Evolutionary conservation across 2,329 filamentous ascomycete genomes (phyloP).

Genomic region (Cadophora sp.): DNA sequence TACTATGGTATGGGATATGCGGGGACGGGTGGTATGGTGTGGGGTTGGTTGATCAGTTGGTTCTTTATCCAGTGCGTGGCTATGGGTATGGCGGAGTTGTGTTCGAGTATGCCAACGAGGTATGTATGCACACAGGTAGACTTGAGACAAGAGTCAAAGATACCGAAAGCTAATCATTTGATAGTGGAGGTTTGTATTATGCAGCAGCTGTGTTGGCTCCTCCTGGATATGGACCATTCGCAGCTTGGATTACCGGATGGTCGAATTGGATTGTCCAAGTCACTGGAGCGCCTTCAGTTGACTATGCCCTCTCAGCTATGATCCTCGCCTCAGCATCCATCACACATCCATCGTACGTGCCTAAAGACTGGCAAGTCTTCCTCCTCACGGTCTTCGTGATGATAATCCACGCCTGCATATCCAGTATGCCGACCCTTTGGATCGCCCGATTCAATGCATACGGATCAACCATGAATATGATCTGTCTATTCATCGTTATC

Average conservation of each 20-base stretch:
- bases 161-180: neutral
- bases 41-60: slow-evolving; percentile 79
- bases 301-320: slow-evolving; percentile 73
- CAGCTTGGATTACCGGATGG: slow-evolving; percentile 74
- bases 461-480: slow-evolving; percentile 74
- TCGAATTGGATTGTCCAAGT: slow-evolving; percentile 74
- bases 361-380: slow-evolving; percentile 71
- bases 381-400: slow-evolving; percentile 71
- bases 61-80: slow-evolving; percentile 75
- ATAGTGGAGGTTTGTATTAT: slow-evolving; percentile 74
- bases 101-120: slow-evolving; percentile 75
- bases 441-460: slow-evolving; percentile 74
- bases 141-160: neutral
- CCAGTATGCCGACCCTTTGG: slow-evolving; percentile 74
- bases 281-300: slow-evolving; percentile 69
- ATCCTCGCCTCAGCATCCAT: slow-evolving; percentile 75
- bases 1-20: slow-evolving; percentile 72
- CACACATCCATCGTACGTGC: slow-evolving; percentile 67
- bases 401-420: slow-evolving; percentile 71
- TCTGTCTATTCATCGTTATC: slow-evolving; percentile 69
- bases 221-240: slow-evolving; percentile 68
- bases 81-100: slow-evolving; percentile 73
- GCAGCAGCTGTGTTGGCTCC: slow-evolving; percentile 75
- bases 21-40: slow-evolving; percentile 70
- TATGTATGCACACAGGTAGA: slow-evolving; percentile 35